phyloP scores from a whole-genome alignment of 2,329 filamentous ascomycete species.

The Ophidiomyces ophidiicola region DNA sequence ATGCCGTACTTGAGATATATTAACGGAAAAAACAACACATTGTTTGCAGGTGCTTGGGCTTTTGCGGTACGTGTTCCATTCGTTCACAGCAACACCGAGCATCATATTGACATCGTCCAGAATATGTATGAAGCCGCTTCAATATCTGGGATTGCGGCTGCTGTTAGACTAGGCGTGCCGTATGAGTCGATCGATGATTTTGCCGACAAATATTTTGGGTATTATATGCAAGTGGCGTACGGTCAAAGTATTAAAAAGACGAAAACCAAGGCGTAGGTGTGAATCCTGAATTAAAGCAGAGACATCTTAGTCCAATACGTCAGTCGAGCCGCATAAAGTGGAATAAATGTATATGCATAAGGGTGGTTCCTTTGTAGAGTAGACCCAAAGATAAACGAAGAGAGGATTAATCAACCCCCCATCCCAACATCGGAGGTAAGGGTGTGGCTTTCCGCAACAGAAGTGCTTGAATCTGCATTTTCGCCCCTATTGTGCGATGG shows the following conservation, averaged over 20 bases:
- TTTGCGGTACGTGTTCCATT: slow-evolving; percentile 43
- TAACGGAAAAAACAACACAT: slow-evolving; percentile 51
- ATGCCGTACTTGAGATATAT: slow-evolving; percentile 63
- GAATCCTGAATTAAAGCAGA: too few relatives aligned
- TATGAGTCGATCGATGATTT: slow-evolving; percentile 37
- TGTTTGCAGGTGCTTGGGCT: slow-evolving; percentile 57
- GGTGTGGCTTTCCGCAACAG: not conserved
- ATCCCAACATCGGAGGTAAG: slow-evolving; percentile 1
- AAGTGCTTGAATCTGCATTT: not conserved
- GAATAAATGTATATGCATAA: too few relatives aligned
- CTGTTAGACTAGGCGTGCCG: slow-evolving; percentile 53
- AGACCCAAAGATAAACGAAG: too few relatives aligned
- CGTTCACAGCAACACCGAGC: not conserved
- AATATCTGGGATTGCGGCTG: slow-evolving; percentile 58
- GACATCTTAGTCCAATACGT: too few relatives aligned
- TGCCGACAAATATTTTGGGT: slow-evolving; percentile 25
- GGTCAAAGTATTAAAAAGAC: slow-evolving; percentile 10
- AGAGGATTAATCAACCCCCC: slow-evolving; percentile 2
- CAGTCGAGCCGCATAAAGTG: too few relatives aligned
- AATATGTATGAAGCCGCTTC: slow-evolving; percentile 56
- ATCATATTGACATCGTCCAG: slow-evolving; percentile 13
- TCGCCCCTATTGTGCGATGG: not conserved
- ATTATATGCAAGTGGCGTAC: slow-evolving; percentile 20
- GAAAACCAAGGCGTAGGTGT: not conserved
- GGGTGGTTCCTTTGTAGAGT: too few relatives aligned